phyloP scores from a whole-genome alignment of 768 basidiomycete species.

The Lyophyllum atratum region DNA sequence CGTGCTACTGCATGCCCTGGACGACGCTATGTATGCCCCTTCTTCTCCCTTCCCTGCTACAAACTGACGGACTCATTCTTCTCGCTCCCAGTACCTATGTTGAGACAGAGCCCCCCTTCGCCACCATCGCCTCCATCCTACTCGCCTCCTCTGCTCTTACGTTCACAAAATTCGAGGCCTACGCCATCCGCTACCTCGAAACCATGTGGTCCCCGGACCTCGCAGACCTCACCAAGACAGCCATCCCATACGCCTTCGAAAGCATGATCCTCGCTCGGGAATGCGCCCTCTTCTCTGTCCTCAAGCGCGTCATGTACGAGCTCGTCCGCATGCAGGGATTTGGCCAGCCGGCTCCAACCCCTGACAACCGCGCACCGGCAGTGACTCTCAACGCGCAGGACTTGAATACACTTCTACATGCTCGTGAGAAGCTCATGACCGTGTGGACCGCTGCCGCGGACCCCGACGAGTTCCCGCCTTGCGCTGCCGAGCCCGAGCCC shows the following conservation, averaged over 20 bases:
- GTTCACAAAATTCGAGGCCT: conserved; percentile 30
- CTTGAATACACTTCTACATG: conserved; percentile 10
- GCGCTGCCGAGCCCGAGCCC: neutral
- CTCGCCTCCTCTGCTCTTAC: conserved; percentile 34
- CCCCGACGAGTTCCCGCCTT: conserved; percentile 6
- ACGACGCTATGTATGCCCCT: conserved; percentile 31
- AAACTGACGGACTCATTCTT: conserved; percentile 6
- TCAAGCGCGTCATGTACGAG: conserved; percentile 41
- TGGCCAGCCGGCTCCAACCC: conserved; percentile 23
- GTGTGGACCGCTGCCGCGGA: conserved; percentile 20
- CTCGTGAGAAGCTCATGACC: conserved; percentile 20
- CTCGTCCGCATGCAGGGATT: conserved; percentile 31
- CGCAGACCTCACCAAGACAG: conserved; percentile 18
- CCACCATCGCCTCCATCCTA: conserved; percentile 30
- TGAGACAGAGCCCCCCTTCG: conserved; percentile 26
- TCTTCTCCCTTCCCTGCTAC: neutral
- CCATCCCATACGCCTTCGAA: conserved; percentile 26
- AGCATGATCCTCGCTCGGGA: conserved; percentile 32
- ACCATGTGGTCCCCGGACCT: conserved; percentile 34
- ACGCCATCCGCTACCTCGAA: conserved; percentile 29
- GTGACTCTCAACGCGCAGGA: conserved; percentile 4
- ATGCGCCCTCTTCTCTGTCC: conserved; percentile 27
- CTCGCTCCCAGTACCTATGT: conserved; percentile 16
- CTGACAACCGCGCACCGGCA: neutral
- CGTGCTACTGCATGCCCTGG: conserved; percentile 29